Percentiles rank a stretch among this genome's conserved stretches.
Conservation (phyloP, 2,329 filamentous ascomycete species). For the Dactylonectria estremocensis region DNA sequence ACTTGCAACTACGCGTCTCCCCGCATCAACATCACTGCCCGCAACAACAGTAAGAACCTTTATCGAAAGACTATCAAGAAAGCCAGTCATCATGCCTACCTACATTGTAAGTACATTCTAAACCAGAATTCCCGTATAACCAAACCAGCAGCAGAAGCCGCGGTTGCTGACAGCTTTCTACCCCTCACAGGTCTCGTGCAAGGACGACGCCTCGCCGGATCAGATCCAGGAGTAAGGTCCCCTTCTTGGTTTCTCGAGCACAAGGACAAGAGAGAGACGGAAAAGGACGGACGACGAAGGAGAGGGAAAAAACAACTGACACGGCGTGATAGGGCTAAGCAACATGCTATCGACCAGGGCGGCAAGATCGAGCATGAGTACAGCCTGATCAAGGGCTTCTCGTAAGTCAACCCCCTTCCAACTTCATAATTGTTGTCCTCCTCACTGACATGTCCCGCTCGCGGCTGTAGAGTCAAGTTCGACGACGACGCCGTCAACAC, state of each 20-base stretch:
- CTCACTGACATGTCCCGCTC: background rate
- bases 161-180: constrained; percentile 33
- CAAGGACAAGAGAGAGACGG: too few species aligned
- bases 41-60: constrained; percentile 22
- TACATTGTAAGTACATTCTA: constrained; percentile 65
- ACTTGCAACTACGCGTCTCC: constrained; percentile 31
- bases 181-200: constrained; percentile 80
- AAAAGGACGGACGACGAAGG: background rate
- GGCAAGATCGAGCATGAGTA: constrained; percentile 90
- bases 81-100: constrained; percentile 63
- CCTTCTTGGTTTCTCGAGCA: background rate
- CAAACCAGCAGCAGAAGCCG: background rate
- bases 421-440: too few species aligned
- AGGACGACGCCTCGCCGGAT: constrained; percentile 75
- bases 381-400: constrained; percentile 91
- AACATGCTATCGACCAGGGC: constrained; percentile 80
- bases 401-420: constrained; percentile 70
- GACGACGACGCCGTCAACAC: constrained; percentile 76
- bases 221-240: constrained; percentile 77
- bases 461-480: constrained; percentile 76
- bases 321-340: constrained; percentile 76
- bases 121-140: background rate
- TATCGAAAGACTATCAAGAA: constrained; percentile 24
- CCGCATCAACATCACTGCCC: constrained; percentile 32
- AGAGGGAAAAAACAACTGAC: constrained; percentile 14